Evolutionary conservation across 2,329 filamentous ascomycete genomes (phyloP).

Genomic region (Metarhizium brunneum): DNA sequence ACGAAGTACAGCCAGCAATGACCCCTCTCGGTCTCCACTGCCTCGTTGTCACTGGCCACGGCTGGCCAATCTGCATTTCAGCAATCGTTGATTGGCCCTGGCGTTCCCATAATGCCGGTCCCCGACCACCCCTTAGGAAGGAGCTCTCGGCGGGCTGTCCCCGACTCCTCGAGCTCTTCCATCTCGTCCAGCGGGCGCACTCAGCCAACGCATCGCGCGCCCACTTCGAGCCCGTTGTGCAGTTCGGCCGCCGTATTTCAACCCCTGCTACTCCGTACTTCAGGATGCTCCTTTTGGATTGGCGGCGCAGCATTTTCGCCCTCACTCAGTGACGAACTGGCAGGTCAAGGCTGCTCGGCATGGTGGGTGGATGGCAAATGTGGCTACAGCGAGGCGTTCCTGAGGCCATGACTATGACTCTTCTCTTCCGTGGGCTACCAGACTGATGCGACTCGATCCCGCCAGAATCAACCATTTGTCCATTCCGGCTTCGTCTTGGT

Average conservation of each 20-base stretch:
- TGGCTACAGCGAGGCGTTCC: neutral
- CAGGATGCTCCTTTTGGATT: neutral
- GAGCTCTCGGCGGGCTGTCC: neutral
- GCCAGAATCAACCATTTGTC: neutral
- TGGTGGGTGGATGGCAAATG: neutral
- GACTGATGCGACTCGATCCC: neutral
- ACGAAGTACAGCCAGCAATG: neutral
- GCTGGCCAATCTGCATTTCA: neutral
- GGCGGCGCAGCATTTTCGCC: neutral
- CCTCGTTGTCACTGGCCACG: neutral
- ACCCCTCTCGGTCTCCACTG: neutral
- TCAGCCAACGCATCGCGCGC: neutral
- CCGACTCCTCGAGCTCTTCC: neutral
- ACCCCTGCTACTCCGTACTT: neutral
- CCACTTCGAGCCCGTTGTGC: neutral
- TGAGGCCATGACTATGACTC: conserved; percentile 1
- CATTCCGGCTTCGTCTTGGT: neutral
- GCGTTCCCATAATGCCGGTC: neutral
- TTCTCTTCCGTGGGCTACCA: neutral
- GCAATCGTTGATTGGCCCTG: conserved; percentile 1
- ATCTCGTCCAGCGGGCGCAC: neutral
- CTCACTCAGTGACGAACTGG: neutral
- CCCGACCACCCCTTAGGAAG: neutral
- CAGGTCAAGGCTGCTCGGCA: too few species aligned
- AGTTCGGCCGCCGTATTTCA: neutral